Evolutionary conservation across 2,329 filamentous ascomycete genomes (phyloP).

Genomic region (Pseudopyrenochaeta lycopersici): DNA sequence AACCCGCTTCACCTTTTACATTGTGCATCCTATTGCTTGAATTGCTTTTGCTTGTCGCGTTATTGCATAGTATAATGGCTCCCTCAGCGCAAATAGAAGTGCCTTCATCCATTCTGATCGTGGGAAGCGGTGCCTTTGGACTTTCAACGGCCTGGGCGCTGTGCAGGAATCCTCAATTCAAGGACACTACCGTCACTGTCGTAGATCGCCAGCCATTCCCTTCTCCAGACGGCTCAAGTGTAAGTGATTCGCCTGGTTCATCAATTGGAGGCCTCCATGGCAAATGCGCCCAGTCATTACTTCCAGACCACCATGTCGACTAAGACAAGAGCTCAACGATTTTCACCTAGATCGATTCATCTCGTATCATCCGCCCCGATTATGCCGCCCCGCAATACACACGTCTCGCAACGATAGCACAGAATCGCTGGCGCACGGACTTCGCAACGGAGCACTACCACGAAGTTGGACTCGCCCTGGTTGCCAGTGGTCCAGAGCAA

Average conservation of each 20-base stretch:
- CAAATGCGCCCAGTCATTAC: neutral
- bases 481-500: conserved; percentile 61
- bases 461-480: conserved; percentile 74
- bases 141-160: conserved; percentile 76
- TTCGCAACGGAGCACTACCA: conserved; percentile 73
- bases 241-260: conserved; percentile 27
- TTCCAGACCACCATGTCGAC: neutral
- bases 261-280: neutral
- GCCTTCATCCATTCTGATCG: conserved; percentile 58
- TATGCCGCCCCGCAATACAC: conserved; percentile 84
- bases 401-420: conserved; percentile 74
- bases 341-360: conserved; percentile 60
- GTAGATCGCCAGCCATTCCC: conserved; percentile 67
- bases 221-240: conserved; percentile 66
- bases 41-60: conserved; percentile 3
- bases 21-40: neutral
- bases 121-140: conserved; percentile 64
- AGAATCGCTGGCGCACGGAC: conserved; percentile 72
- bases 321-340: conserved; percentile 4
- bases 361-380: conserved; percentile 74
- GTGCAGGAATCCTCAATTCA: conserved; percentile 64
- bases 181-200: conserved; percentile 63
- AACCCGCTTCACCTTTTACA: neutral
- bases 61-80: conserved; percentile 25
- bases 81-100: conserved; percentile 23